phyloP scores from a whole-genome alignment of 208 protist genomes.

The Leishmania martiniquensis region DNA sequence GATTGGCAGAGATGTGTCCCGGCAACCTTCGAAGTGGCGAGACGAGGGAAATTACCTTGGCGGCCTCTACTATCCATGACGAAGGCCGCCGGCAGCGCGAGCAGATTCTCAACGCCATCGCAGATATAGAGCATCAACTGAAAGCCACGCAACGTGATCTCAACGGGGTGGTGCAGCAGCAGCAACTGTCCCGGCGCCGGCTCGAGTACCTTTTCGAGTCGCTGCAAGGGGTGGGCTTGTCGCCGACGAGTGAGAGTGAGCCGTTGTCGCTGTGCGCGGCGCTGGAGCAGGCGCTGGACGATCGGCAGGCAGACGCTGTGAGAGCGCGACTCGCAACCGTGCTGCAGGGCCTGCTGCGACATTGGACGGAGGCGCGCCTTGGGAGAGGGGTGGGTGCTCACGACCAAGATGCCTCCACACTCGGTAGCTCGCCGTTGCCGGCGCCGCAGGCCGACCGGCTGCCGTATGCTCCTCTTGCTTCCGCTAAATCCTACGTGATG shows the following conservation, averaged over 20 bases:
- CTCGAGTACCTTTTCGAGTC: conserved; percentile 31
- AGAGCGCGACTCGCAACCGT: conserved; percentile 4
- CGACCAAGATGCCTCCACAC: neutral
- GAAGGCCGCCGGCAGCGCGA: conserved; percentile 39
- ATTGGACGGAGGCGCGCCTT: neutral
- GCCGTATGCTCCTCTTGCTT: neutral
- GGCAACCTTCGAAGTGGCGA: neutral
- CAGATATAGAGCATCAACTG: conserved; percentile 58
- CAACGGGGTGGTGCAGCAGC: conserved; percentile 41
- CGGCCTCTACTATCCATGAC: conserved; percentile 7
- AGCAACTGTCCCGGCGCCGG: conserved; percentile 29
- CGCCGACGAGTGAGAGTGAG: neutral
- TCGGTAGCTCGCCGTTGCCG: neutral
- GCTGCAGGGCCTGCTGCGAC: conserved; percentile 3
- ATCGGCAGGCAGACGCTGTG: conserved; percentile 8
- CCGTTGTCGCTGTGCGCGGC: conserved; percentile 16
- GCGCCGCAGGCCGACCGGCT: neutral
- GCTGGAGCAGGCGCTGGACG: conserved; percentile 26
- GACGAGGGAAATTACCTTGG: neutral
- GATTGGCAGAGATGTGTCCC: neutral
- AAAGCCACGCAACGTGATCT: conserved; percentile 52
- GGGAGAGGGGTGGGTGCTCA: neutral
- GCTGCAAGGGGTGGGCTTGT: conserved; percentile 6
- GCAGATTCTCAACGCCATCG: conserved; percentile 43
- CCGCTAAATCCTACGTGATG: neutral